Percentiles rank a stretch among this genome's conserved stretches.
Conservation (phyloP, 345 rosid species). For the Limnanthes douglasii region DNA sequence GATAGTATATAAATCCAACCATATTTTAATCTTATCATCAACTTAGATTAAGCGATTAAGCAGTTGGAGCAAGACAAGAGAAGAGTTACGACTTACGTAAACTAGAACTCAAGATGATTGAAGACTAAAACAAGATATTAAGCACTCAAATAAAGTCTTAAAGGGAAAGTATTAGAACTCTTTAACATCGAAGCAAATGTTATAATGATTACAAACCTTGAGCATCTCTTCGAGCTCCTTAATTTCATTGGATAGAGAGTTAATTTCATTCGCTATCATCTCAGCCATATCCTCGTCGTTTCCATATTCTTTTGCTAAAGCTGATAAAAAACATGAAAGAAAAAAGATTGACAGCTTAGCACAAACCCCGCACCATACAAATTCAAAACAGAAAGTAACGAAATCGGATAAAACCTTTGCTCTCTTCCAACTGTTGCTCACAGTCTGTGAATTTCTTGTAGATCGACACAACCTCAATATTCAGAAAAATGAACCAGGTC, state of each 20-base stretch:
- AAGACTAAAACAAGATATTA: constrained; percentile 6
- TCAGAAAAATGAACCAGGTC: not conserved
- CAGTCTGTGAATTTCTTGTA: constrained; percentile 71
- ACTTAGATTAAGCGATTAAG: too few species aligned
- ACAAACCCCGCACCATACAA: not conserved
- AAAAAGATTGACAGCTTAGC: not conserved
- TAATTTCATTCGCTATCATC: constrained; percentile 75
- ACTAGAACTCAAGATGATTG: too few species aligned
- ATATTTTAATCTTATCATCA: too few species aligned
- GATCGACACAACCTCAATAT: constrained; percentile 50
- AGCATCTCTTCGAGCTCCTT: constrained; percentile 71
- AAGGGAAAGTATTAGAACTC: not conserved
- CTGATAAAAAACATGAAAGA: constrained; percentile 15
- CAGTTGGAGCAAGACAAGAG: too few species aligned
- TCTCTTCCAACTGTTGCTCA: constrained; percentile 65
- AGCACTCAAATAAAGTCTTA: not conserved
- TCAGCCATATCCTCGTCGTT: constrained; percentile 88
- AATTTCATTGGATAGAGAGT: constrained; percentile 43
- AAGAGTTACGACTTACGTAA: too few species aligned
- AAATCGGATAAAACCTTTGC: constrained; percentile 34
- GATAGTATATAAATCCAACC: too few species aligned
- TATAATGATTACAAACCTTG: constrained; percentile 30
- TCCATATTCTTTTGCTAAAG: constrained; percentile 57
- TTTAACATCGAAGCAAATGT: not conserved
- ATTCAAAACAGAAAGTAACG: not conserved